A percentile compares a stretch with the other conserved stretches of the same genome.
Evolutionary conservation across 2,329 filamentous ascomycete genomes (phyloP).

Genomic region (Trichoderma hamatum): DNA sequence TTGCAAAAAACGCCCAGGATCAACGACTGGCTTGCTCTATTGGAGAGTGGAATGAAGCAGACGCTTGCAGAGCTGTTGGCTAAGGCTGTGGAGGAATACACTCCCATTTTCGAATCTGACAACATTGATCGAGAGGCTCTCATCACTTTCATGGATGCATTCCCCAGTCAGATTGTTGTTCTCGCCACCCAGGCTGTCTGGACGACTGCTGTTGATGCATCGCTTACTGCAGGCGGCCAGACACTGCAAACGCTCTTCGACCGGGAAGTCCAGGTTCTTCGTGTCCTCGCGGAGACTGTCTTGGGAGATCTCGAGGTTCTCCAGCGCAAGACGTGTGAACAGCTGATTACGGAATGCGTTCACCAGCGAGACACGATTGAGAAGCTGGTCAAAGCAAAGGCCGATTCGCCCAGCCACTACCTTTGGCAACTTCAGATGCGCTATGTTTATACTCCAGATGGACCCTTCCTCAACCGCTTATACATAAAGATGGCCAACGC

Average conservation of each 20-base stretch:
- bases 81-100: conserved; percentile 83
- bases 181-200: conserved; percentile 91
- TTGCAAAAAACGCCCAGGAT: conserved; percentile 92
- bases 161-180: conserved; percentile 93
- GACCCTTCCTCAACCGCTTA: conserved; percentile 80
- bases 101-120: conserved; percentile 72
- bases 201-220: conserved; percentile 83
- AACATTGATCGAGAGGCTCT: conserved; percentile 71
- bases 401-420: conserved; percentile 77
- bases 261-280: conserved; percentile 80
- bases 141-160: conserved; percentile 77
- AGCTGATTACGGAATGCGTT: conserved; percentile 97
- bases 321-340: conserved; percentile 93
- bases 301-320: conserved; percentile 86
- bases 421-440: conserved; percentile 97
- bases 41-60: conserved; percentile 91
- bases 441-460: conserved; percentile 82
- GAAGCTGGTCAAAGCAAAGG: conserved; percentile 76
- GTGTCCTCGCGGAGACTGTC: conserved; percentile 84
- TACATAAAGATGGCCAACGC: conserved; percentile 97
- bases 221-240: conserved; percentile 72
- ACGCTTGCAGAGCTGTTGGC: conserved; percentile 88
- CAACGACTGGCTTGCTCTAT: conserved; percentile 95
- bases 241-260: conserved; percentile 73
- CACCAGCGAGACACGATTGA: conserved; percentile 94